A percentile compares a stretch with the other conserved stretches of the same genome.
Evolutionary conservation across 495 filamentous ascomycete genomes (phyloP).

Genomic region (Lophiostoma macrostomum): DNA sequence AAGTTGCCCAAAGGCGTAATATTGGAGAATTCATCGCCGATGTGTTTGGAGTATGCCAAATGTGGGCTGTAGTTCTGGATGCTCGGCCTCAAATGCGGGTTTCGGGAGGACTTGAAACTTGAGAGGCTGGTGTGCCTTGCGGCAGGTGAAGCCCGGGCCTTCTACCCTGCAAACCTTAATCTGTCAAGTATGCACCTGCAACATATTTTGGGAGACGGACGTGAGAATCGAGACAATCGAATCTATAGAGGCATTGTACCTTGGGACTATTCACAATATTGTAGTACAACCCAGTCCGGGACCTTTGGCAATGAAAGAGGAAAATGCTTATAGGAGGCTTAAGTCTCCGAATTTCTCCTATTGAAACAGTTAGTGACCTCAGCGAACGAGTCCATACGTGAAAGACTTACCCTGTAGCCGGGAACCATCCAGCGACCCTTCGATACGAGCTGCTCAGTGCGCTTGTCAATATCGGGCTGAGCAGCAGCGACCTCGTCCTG

Average conservation of each 20-base stretch:
- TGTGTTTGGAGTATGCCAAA: too few relatives aligned
- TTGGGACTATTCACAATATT: conserved; percentile 34
- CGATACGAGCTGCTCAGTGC: conserved; percentile 83
- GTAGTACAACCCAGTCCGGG: conserved; percentile 32
- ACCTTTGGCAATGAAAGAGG: conserved; percentile 2
- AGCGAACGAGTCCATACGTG: neutral
- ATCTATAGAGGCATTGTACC: conserved; percentile 33
- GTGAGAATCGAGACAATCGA: too few relatives aligned
- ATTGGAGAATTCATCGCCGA: too few relatives aligned
- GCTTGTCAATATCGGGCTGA: conserved; percentile 92
- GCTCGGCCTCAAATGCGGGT: too few relatives aligned
- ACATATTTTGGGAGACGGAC: too few relatives aligned
- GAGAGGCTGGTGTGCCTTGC: too few relatives aligned
- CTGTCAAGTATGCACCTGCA: too few relatives aligned
- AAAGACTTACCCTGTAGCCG: conserved; percentile 86
- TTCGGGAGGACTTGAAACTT: too few relatives aligned
- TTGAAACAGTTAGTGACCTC: conserved; percentile 3
- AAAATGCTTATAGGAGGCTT: conserved; percentile 67
- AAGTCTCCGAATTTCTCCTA: conserved; percentile 99
- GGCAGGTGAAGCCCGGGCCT: too few relatives aligned
- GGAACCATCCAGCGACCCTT: conserved; percentile 97
- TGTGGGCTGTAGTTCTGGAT: too few relatives aligned
- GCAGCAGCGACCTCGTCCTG: conserved; percentile 93
- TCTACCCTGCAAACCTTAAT: too few relatives aligned
- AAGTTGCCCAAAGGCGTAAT: too few relatives aligned